phyloP scores from a whole-genome alignment of 805 yeast species.

The Saccharomycopsis sp. region DNA sequence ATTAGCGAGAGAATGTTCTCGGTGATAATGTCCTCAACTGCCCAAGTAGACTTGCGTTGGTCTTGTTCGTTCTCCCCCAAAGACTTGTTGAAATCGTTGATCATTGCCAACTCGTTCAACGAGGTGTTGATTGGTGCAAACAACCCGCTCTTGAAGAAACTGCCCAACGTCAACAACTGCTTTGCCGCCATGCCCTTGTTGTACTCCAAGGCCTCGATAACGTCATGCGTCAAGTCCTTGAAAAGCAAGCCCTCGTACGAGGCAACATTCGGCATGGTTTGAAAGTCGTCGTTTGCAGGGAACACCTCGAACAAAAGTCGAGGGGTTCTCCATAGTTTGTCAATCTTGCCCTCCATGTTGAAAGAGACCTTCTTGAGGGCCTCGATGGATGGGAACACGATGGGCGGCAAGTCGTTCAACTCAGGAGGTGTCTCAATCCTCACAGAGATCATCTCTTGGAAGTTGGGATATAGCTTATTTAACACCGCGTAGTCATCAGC shows the following conservation, averaged over 20 bases:
- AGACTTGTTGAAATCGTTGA: conserved; percentile 32
- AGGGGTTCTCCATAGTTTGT: conserved; percentile 59
- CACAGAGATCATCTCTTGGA: conserved; percentile 14
- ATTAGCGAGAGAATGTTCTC: conserved; percentile 74
- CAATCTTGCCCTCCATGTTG: conserved; percentile 42
- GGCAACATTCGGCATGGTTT: conserved; percentile 52
- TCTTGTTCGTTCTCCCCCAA: conserved; percentile 21
- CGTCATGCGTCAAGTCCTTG: conserved; percentile 67
- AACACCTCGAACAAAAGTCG: conserved; percentile 56
- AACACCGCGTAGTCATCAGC: conserved; percentile 27
- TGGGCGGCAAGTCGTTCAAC: conserved; percentile 20
- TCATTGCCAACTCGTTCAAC: conserved; percentile 53
- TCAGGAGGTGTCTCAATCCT: not conserved
- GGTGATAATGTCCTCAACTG: conserved; percentile 81
- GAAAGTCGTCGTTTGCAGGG: conserved; percentile 40
- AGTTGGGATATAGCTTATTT: conserved; percentile 32
- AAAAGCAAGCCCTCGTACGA: conserved; percentile 52
- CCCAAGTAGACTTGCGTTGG: conserved; percentile 55
- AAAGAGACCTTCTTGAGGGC: conserved; percentile 25
- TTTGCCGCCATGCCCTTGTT: conserved; percentile 81
- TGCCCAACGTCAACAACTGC: conserved; percentile 66
- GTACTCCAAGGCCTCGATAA: conserved; percentile 73
- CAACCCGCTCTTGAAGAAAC: conserved; percentile 56
- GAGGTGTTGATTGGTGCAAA: conserved; percentile 71
- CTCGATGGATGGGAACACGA: conserved; percentile 31